phyloP scores from a whole-genome alignment of 1,284 basidiomycete species.

The Rhodotorula sp. region DNA sequence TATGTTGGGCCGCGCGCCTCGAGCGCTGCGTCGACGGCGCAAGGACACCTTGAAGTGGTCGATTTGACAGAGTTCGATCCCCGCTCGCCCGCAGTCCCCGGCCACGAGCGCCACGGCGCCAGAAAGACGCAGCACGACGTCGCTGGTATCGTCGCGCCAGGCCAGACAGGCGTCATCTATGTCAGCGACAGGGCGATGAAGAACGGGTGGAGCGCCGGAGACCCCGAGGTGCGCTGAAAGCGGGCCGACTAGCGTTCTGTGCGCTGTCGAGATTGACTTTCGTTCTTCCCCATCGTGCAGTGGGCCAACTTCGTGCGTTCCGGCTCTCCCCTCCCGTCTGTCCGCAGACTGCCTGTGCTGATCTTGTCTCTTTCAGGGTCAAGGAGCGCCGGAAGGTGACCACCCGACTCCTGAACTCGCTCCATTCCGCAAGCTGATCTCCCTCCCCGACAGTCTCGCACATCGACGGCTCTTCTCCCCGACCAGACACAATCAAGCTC shows the following conservation, averaged over 20 bases:
- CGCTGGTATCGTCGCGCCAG: constrained; percentile 61
- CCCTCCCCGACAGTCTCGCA: constrained; percentile 43
- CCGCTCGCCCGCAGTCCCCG: constrained; percentile 15
- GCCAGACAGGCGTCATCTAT: constrained; percentile 61
- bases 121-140: constrained; percentile 72
- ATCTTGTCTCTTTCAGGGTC: too few relatives aligned
- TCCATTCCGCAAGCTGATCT: neutral
- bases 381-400: constrained; percentile 72
- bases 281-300: constrained; percentile 53
- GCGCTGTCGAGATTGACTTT: too few relatives aligned
- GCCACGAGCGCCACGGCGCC: constrained; percentile 13
- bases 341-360: too few relatives aligned
- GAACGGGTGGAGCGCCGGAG: constrained; percentile 24
- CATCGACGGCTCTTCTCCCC: constrained; percentile 68
- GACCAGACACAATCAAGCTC: constrained; percentile 62
- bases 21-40: neutral
- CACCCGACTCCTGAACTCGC: too few relatives aligned
- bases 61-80: too few relatives aligned
- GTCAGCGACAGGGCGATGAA: constrained; percentile 55
- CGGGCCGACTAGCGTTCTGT: too few relatives aligned
- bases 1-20: neutral
- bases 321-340: too few relatives aligned
- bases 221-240: constrained; percentile 9
- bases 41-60: neutral
- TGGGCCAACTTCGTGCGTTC: constrained; percentile 64